A percentile compares a stretch with the other conserved stretches of the same genome.
These are phyloP conservation scores for Eutypa lata DNA, from an alignment of 2,329 filamentous ascomycete species.

Conservation along the genomic window DNA sequence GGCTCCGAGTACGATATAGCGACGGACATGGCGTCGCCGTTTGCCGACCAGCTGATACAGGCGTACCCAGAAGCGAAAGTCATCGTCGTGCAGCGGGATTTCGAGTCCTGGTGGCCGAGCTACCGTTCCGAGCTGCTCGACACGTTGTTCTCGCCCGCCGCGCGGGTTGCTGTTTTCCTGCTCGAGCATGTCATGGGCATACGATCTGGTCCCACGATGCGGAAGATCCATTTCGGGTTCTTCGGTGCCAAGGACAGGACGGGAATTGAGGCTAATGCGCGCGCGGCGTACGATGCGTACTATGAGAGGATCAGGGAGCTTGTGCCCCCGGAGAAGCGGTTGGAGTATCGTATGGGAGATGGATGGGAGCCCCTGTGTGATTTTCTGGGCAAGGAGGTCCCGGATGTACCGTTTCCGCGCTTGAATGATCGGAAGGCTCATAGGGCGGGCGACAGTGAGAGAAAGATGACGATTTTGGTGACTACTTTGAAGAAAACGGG, in stretches of 20 bases:
- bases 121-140: background rate
- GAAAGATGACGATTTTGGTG: background rate
- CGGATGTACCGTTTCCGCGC: constrained; percentile 8
- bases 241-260: constrained; percentile 3
- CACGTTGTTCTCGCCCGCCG: background rate
- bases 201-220: constrained; percentile 7
- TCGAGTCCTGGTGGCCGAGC: background rate
- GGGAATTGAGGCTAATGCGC: constrained; percentile 6
- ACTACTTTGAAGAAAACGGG: background rate
- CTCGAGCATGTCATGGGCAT: constrained; percentile 3
- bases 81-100: background rate
- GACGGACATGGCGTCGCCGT: background rate
- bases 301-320: constrained; percentile 2
- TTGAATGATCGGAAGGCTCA: constrained; percentile 3
- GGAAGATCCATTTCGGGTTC: constrained; percentile 10
- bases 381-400: constrained; percentile 11
- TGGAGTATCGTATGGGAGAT: constrained; percentile 11
- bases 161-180: background rate
- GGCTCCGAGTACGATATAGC: background rate
- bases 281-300: constrained; percentile 8
- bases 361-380: constrained; percentile 14
- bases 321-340: constrained; percentile 8
- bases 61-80: background rate
- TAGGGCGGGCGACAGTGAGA: background rate
- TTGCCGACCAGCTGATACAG: background rate